Evolutionary conservation across 768 basidiomycete genomes (phyloP), one percentile per base, ranked within the genome.

Genomic region (Mycena capillaripes): DNA sequence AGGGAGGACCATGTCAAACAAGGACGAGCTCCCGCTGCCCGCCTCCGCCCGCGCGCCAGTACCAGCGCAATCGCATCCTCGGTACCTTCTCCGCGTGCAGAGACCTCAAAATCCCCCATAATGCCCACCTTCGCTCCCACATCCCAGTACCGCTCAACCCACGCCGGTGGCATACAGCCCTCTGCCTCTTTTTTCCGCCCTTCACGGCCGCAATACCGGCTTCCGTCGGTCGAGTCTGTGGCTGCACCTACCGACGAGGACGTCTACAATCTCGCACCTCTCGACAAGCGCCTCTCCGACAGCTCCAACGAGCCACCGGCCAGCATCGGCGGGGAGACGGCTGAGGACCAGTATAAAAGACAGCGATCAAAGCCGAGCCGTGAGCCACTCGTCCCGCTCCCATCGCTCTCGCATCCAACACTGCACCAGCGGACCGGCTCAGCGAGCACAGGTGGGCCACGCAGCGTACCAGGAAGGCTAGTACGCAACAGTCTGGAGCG

Each of bases 181-280:
- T 91, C 93, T 12, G 89, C 93, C 6, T 91, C 92, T 9, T 95
- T 95, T 83, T 95, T 95, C 78, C 89, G 86, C 25, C 93, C 93
- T 4, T 88, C 90, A 6, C 86, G 90, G 59, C 94, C 93, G 0
- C 84, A 85, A 64, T 79, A 79, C 14, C 80, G 70, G 79, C 58
- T 85, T 81, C 73, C 87, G 85, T 34, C 88, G 80, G 27, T 85
- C 84, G 60, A 83, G 81, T 84, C 84, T 9, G 76, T 78, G 59
- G 75, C 75, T n/a, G 80, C 80, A 46, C 80, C 79, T 57, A 80
- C 77, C 69, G 83, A 81, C 53, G 76, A 83, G 25, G 81, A 86
- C 42, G 78, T 81, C 3, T 84, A 86, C 59, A 82, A 84, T 56
- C 83, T 90, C 42, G 80, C 85, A 8, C 78, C 82, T 11, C 76